Base-by-base conservation (phyloP, 1,284 basidiomycete species). In the Amylostereum chailletii region DNA sequence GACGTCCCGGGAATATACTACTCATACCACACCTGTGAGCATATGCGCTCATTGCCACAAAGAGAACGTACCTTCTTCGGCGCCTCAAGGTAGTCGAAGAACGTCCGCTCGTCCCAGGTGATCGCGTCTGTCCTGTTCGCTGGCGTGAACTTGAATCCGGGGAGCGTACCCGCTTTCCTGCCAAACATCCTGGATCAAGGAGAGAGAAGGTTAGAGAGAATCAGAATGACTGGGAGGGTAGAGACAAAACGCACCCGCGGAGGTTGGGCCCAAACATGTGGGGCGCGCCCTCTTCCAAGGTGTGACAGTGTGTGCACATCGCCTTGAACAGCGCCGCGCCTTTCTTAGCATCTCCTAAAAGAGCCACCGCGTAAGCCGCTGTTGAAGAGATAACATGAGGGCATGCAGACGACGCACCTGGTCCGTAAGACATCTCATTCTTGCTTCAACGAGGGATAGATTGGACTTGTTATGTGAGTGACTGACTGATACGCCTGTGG, bases 101-200 rank as follows among this genome's bases (percentile, higher is more conserved):
- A 30, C 42, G 42, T 43, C 11, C 32, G 42, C n/a, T 43, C 42
- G 42, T 43, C 42, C 42, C 42, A 43, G 11, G 42, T 43, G n/a
- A 43, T 27, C n/a, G n/a, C 42, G 30, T 11, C 42, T 6, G 42
- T 29, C 27, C 6, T 4, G 30, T 43, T 43, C 42, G 42, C 42
- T 10, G 42, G 42, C 10, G 42, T 30, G 30, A 30, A 43, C 4
- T 27, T 30, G 42, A 30, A 43, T 10, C 6, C 7, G 4, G 42
- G 42, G 5, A 43, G 29, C 29, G 42, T 27, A 7, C 42, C 42
- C 11, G 42, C 42, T 30, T 29, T 10, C 29, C 29, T 26, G 19
- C 42, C 42, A 26, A 26, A 4, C 5, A 43, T 43, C n/a, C 42
- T 43, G n/a, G 40, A 7, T 7, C 9, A 26, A 42, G 19, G 19